Conservation (phyloP, 305 asterid species). For the Caryopteris hybrid region DNA sequence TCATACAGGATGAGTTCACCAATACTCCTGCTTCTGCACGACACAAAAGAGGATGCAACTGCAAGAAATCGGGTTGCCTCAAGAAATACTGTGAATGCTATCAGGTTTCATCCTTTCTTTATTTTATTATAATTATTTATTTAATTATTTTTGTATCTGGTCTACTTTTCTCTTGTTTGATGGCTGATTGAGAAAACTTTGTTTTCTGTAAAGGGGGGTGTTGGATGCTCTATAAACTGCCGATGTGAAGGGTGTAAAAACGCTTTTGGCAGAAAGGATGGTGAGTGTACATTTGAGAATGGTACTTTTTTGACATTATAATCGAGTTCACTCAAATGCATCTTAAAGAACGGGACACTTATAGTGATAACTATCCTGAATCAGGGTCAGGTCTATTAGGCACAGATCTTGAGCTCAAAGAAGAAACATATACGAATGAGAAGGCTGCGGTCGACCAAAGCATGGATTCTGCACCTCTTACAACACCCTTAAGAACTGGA, state of each 20-base stretch:
- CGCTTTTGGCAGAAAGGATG: constrained; percentile 80
- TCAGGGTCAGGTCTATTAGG: constrained; percentile 26
- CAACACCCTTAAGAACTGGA: constrained; percentile 33
- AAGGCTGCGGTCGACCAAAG: constrained; percentile 17
- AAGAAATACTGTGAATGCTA: constrained; percentile 98
- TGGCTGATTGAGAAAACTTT: constrained; percentile 25
- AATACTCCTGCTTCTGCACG: constrained; percentile 98
- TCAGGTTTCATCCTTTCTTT: constrained; percentile 52
- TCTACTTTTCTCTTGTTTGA: neutral
- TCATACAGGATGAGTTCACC: constrained; percentile 61
- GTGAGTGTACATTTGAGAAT: constrained; percentile 33
- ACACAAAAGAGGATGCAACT: constrained; percentile 98
- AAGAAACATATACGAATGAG: constrained; percentile 25
- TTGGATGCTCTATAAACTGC: constrained; percentile 94
- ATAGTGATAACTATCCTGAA: neutral
- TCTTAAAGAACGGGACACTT: neutral
- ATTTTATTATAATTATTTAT: too few species aligned
- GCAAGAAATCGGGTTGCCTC: constrained; percentile 94
- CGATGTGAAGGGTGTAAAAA: constrained; percentile 98
- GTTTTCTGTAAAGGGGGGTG: constrained; percentile 65
- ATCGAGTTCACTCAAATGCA: neutral
- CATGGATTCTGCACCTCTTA: constrained; percentile 26
- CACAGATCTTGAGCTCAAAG: constrained; percentile 31
- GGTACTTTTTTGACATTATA: neutral
- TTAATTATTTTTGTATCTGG: neutral